Conservation (phyloP, 192 early-diverging fungal species). For the Blastocladiella britannica region DNA sequence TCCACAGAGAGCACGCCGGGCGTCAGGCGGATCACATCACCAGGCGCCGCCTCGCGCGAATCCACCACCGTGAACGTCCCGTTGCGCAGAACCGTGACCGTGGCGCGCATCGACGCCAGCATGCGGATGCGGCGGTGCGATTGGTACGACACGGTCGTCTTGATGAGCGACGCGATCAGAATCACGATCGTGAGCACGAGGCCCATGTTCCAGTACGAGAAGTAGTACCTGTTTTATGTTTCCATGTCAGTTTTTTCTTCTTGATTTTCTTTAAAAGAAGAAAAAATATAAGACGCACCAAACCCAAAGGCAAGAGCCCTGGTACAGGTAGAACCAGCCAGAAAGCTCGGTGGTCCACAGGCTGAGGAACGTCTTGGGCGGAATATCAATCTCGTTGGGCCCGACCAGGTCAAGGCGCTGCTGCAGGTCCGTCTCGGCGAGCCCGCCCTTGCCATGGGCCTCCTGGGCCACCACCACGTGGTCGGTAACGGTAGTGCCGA, state of each 20-base stretch:
- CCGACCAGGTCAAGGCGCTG: conserved; percentile 36
- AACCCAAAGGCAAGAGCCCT: conserved; percentile 25
- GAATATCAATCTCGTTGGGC: conserved; percentile 45
- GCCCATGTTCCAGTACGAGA: conserved; percentile 31
- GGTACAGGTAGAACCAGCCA: conserved; percentile 33
- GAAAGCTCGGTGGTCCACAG: conserved; percentile 36
- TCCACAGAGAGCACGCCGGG: conserved; percentile 39
- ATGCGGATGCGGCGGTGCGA: conserved; percentile 32
- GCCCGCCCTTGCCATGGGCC: conserved; percentile 12
- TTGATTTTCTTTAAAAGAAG: too few relatives aligned
- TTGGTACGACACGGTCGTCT: conserved; percentile 23
- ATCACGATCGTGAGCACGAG: conserved; percentile 28
- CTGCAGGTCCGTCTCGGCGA: conserved; percentile 25
- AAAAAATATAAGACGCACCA: too few relatives aligned
- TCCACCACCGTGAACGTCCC: conserved; percentile 25
- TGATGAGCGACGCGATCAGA: conserved; percentile 24
- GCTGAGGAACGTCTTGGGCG: conserved; percentile 28
- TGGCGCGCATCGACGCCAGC: conserved; percentile 34
- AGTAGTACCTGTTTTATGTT: too few relatives aligned
- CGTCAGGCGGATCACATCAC: conserved; percentile 32
- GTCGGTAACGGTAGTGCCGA: conserved; percentile 25
- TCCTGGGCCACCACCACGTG: conserved; percentile 12
- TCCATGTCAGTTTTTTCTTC: too few relatives aligned
- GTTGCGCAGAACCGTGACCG: conserved; percentile 27
- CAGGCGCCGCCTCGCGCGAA: conserved; percentile 38